Base-by-base conservation (phyloP, 139 green algal genomes). In the Mychonastes homosphaera region DNA sequence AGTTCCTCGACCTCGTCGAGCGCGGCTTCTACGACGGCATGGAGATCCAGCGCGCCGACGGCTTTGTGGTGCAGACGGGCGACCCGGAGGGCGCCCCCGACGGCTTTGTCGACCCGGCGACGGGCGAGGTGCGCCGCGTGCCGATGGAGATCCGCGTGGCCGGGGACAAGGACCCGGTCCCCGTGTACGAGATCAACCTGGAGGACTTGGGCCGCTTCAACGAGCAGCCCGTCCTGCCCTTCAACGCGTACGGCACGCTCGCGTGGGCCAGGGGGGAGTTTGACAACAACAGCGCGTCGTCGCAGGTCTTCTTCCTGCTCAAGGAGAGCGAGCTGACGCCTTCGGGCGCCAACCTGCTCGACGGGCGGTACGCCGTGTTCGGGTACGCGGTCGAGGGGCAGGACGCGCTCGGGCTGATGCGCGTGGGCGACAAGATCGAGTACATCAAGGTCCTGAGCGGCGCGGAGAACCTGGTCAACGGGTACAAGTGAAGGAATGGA, bases 311-410 rank as follows among this genome's bases (percentile, higher is more conserved):
- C 75, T 98, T 85, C 64, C 76, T 99, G 63, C 73, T 99, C 21
- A 98, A 96, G 77, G 93, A 99, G 76, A 88, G 72, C 18, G 93
- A 99, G 86, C 71, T 99, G 52, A 99, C 93, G 8, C 93, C 93
- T 16, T 89, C 82, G 1, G 84, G 85, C 15, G 79, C 89, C 47
- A 99, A 99, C 82, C 76, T 99, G 54, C 72, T 99, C 48, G 93
- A 99, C 58, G 93, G 93, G 5, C 77, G 89, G 24, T 99, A 97
- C 56, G 83, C 88, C 13, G 89, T 97, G 24, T 97, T 98, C 81
- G 89, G 92, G 1, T 99, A 99, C 67, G 77, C 95, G 2, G 67
- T 80, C 8, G 66, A 96, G 38, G 84, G 69, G 3, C 63, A 79
- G 54, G 78, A 85, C 50, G 39, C 46, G 12, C 61, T 85, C 8